These are phyloP conservation scores for Boletus mariae DNA, from an alignment of 1,284 basidiomycete genomes.

Conservation along the genomic window DNA sequence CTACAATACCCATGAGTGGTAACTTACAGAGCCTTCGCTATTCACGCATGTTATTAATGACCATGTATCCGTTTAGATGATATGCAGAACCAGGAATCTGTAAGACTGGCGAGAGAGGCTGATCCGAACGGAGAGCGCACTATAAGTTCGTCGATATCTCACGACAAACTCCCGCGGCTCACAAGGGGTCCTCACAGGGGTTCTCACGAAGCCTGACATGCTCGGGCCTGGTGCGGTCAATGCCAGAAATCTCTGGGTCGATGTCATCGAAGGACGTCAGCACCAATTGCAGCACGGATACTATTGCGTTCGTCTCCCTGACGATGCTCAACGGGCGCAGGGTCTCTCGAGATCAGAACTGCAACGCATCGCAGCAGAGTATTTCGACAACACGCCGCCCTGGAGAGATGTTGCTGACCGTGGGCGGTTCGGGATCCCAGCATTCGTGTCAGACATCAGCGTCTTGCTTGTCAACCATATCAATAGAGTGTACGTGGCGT, in stretches of 20 bases:
- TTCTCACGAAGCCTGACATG: slow-evolving; percentile 64
- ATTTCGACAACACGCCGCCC: slow-evolving; percentile 47
- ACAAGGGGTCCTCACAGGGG: slow-evolving; percentile 36
- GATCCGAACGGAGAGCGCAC: slow-evolving; percentile 55
- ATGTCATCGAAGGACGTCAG: slow-evolving; percentile 47
- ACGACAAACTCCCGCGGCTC: not conserved
- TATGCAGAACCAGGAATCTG: slow-evolving; percentile 59
- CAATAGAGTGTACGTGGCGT: slow-evolving; percentile 43
- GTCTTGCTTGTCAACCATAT: slow-evolving; percentile 49
- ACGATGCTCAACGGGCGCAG: slow-evolving; percentile 49
- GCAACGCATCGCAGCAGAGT: slow-evolving; percentile 39
- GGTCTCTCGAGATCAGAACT: slow-evolving; percentile 38
- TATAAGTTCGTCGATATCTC: slow-evolving; percentile 42
- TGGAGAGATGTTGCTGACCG: slow-evolving; percentile 47
- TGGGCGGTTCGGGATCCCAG: slow-evolving; percentile 51
- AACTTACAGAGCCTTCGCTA: slow-evolving; percentile 6
- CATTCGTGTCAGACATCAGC: slow-evolving; percentile 53
- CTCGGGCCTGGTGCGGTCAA: slow-evolving; percentile 45
- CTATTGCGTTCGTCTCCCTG: slow-evolving; percentile 63
- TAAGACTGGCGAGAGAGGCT: slow-evolving; percentile 47
- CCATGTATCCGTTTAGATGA: slow-evolving; percentile 44
- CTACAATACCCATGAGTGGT: slow-evolving; percentile 63
- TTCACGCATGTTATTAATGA: not conserved
- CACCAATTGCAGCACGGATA: slow-evolving; percentile 55
- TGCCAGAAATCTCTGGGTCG: slow-evolving; percentile 44